Evolutionary conservation across 768 basidiomycete species (phyloP).

Genomic region (Lentinula aciculospora): DNA sequence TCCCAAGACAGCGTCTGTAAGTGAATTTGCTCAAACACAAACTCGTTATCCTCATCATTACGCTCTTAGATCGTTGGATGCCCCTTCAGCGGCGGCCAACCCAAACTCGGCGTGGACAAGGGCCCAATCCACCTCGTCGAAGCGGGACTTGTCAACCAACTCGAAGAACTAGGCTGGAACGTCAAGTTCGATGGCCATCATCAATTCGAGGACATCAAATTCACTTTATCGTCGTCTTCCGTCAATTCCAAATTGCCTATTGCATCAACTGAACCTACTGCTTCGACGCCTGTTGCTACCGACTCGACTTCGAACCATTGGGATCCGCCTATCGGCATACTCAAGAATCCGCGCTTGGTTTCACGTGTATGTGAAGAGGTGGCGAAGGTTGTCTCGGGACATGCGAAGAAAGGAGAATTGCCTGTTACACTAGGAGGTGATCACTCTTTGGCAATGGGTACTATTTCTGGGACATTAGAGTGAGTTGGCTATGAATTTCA

Average conservation of each 20-base stretch:
- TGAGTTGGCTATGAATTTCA: conserved; percentile 22
- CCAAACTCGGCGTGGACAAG: conserved; percentile 75
- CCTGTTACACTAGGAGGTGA: conserved; percentile 94
- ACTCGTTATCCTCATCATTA: conserved; percentile 6
- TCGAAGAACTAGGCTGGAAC: conserved; percentile 77
- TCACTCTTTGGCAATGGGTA: conserved; percentile 94
- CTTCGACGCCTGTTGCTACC: neutral
- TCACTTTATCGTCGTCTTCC: neutral
- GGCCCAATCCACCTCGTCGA: conserved; percentile 87
- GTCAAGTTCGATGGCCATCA: conserved; percentile 90
- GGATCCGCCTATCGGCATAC: conserved; percentile 80
- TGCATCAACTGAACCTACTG: neutral
- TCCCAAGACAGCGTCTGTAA: conserved; percentile 76
- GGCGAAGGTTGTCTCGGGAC: conserved; percentile 66
- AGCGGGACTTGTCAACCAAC: conserved; percentile 77
- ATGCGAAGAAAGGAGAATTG: conserved; percentile 73
- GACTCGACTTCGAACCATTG: conserved; percentile 27
- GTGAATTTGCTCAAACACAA: conserved; percentile 22
- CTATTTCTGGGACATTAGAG: conserved; percentile 85
- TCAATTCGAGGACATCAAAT: conserved; percentile 68
- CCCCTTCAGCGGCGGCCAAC: conserved; percentile 76
- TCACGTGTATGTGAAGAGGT: conserved; percentile 78
- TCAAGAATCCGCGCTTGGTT: conserved; percentile 89
- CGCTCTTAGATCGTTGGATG: conserved; percentile 78
- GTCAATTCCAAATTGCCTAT: no score